These are phyloP conservation scores for Candida ascalaphidarum DNA, from an alignment of 805 yeast species.

Conservation along the genomic window DNA sequence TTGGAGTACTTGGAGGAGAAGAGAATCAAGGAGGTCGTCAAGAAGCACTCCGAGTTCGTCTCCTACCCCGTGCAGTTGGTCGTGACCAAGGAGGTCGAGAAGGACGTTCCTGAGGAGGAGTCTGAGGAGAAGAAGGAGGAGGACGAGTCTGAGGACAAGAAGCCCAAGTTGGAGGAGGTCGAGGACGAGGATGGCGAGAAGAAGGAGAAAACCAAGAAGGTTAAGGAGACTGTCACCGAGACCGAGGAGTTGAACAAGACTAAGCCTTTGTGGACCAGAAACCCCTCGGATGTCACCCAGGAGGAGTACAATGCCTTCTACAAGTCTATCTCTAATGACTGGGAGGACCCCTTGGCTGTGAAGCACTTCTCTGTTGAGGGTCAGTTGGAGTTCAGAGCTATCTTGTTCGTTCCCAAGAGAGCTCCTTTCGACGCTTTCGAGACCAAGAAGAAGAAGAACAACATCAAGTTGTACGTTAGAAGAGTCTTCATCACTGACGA, in stretches of 20 bases:
- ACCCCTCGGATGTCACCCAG: slow-evolving; percentile 94
- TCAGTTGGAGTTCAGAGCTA: slow-evolving; percentile 98
- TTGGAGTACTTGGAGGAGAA: slow-evolving; percentile 98
- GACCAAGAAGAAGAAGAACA: slow-evolving; percentile 97
- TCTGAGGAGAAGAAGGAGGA: slow-evolving; percentile 33
- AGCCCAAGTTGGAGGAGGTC: slow-evolving; percentile 64
- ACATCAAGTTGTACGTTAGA: slow-evolving; percentile 97
- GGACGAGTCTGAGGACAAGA: slow-evolving; percentile 62
- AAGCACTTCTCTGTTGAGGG: slow-evolving; percentile 99
- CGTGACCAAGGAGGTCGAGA: slow-evolving; percentile 98
- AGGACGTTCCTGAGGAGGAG: slow-evolving; percentile 87
- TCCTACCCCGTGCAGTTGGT: slow-evolving; percentile 98
- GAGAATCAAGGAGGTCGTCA: slow-evolving; percentile 98
- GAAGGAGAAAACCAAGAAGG: slow-evolving; percentile 74
- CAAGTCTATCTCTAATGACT: slow-evolving; percentile 98
- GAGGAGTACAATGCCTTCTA: slow-evolving; percentile 99
- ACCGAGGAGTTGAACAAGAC: slow-evolving; percentile 98
- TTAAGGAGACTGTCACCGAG: slow-evolving; percentile 91
- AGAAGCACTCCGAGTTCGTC: slow-evolving; percentile 99
- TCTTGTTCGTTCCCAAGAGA: slow-evolving; percentile 95
- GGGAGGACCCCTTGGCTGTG: slow-evolving; percentile 99
- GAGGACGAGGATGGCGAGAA: slow-evolving; percentile 56
- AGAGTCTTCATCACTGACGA: slow-evolving; percentile 99
- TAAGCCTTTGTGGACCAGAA: slow-evolving; percentile 99
- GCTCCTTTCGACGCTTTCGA: slow-evolving; percentile 99